Conservation (phyloP, 2,329 filamentous ascomycete species). For the Xylaria arbuscula region DNA sequence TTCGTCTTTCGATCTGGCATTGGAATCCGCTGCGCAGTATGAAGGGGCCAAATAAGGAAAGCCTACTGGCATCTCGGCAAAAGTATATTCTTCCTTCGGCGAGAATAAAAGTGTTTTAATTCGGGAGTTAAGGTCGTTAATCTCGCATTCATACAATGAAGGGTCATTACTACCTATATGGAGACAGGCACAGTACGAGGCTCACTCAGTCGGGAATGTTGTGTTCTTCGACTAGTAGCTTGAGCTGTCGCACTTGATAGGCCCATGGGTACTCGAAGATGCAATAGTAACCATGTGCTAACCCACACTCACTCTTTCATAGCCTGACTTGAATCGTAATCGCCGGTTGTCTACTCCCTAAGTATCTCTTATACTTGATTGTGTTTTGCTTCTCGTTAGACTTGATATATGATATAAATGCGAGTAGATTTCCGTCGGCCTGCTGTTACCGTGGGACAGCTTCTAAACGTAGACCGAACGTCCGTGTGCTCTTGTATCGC, state of each 20-base stretch:
- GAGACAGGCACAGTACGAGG: slow-evolving; percentile 33
- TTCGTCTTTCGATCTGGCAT: slow-evolving; percentile 33
- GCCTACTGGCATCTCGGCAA: slow-evolving; percentile 27
- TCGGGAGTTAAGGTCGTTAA: slow-evolving; percentile 38
- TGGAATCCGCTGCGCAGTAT: slow-evolving; percentile 30
- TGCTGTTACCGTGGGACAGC: neutral
- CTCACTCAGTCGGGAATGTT: slow-evolving; percentile 33
- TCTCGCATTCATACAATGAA: slow-evolving; percentile 32
- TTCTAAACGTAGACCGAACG: neutral
- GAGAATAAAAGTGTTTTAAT: slow-evolving; percentile 35
- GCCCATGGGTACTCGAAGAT: slow-evolving; percentile 30
- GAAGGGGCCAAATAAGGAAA: slow-evolving; percentile 29
- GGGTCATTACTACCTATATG: slow-evolving; percentile 25
- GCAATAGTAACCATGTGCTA: slow-evolving; percentile 21
- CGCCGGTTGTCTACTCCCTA: neutral
- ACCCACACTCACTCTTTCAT: neutral
- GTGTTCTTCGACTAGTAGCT: slow-evolving; percentile 28
- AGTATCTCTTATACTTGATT: neutral
- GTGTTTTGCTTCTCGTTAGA: neutral
- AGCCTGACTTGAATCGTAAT: neutral
- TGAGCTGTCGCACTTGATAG: slow-evolving; percentile 32
- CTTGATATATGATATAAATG: neutral
- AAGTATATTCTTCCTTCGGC: slow-evolving; percentile 9
- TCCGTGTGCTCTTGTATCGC: no score
- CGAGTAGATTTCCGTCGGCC: neutral